Conservation (phyloP, 345 rosid species). For the Camelina sativa region DNA sequence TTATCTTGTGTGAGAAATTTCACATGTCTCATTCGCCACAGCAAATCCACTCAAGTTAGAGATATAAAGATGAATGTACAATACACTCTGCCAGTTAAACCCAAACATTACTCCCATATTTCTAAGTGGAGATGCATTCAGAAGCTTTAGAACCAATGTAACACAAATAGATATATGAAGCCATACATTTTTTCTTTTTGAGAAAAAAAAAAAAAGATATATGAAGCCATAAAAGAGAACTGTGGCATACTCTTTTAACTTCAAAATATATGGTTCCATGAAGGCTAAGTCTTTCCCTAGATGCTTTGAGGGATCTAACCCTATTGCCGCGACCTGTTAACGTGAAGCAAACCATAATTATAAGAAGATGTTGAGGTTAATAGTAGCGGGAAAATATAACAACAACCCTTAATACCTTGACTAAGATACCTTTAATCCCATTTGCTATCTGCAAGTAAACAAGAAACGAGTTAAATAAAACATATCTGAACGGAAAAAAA, state of each 20-base stretch:
- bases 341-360: conserved; percentile 1
- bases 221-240: conserved; percentile 14
- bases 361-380: background rate
- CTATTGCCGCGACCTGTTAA: conserved; percentile 90
- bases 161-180: conserved; percentile 10
- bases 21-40: conserved; percentile 82
- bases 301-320: conserved; percentile 86
- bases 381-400: background rate
- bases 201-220: no score
- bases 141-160: conserved; percentile 14
- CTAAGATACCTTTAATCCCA: conserved; percentile 71
- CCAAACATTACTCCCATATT: no score
- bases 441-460: conserved; percentile 62
- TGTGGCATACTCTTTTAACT: conserved; percentile 79
- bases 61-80: conserved; percentile 87
- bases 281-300: conserved; percentile 82
- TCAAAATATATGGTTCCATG: conserved; percentile 72
- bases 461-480: conserved; percentile 26
- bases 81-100: conserved; percentile 76
- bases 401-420: conserved; percentile 61
- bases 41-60: conserved; percentile 83
- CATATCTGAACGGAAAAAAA: conserved; percentile 5
- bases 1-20: conserved; percentile 84
- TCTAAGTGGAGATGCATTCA: no score
- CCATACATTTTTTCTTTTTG: no score